These are phyloP conservation scores for Grosmannia huntii DNA, from an alignment of 2,329 filamentous ascomycete species.

Conservation along the genomic window DNA sequence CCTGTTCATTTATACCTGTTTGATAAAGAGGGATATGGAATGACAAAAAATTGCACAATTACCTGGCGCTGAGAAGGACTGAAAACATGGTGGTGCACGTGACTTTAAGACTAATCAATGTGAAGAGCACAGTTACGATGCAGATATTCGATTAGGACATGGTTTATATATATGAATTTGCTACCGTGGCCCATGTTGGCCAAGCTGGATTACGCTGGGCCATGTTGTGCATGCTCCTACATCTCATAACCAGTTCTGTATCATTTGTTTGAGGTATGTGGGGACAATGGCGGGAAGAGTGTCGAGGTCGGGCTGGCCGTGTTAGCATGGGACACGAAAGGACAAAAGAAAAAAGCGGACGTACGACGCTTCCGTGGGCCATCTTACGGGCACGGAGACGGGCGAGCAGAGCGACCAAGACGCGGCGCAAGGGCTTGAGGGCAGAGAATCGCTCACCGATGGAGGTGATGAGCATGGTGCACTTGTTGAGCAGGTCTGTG, in stretches of 20 bases:
- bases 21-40: slow-evolving; percentile 1
- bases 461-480: slow-evolving; percentile 5
- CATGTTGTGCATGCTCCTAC: too few species aligned
- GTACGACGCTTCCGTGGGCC: neutral
- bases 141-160: too few species aligned
- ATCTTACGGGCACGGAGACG: neutral
- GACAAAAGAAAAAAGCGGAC: neutral
- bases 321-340: neutral
- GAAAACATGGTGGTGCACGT: neutral
- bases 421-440: slow-evolving; percentile 3
- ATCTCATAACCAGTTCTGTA: neutral
- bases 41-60: neutral
- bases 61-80: neutral
- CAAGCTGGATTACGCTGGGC: too few species aligned
- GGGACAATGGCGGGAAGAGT: neutral
- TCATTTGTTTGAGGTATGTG: neutral
- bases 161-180: too few species aligned
- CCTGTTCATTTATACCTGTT: slow-evolving; percentile 2
- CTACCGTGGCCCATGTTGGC: too few species aligned
- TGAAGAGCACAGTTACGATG: too few species aligned
- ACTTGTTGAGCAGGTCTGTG: slow-evolving; percentile 3
- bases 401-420: neutral
- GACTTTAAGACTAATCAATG: too few species aligned
- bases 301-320: neutral
- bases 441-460: slow-evolving; percentile 3